These are phyloP conservation scores for Orobanche coerulescens DNA, from an alignment of 257 asterid genomes.

Conservation along the genomic window DNA sequence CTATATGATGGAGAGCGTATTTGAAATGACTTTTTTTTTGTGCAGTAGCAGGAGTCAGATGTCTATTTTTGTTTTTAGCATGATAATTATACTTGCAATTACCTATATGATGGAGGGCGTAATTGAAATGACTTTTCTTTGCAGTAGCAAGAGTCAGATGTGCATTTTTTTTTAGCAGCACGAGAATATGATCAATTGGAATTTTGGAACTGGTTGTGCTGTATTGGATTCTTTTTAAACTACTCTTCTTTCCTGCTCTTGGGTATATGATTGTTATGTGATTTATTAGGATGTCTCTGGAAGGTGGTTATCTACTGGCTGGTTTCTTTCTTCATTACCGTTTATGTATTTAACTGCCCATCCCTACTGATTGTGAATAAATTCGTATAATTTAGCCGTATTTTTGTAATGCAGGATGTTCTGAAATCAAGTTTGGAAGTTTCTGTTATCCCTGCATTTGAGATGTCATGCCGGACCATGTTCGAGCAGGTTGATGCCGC, in stretches of 20 bases:
- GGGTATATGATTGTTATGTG: neutral
- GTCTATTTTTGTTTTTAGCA: too few species aligned
- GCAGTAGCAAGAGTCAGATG: neutral
- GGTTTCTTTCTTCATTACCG: neutral
- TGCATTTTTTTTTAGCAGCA: neutral
- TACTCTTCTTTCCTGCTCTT: neutral
- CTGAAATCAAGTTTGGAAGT: conserved; percentile 74
- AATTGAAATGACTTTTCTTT: neutral
- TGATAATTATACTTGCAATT: too few species aligned
- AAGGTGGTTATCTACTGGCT: conserved; percentile 12
- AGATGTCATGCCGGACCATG: conserved; percentile 87
- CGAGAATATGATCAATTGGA: neutral
- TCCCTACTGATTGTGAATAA: neutral
- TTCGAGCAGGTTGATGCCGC: conserved; percentile 91
- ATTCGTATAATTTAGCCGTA: neutral
- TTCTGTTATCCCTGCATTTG: conserved; percentile 85
- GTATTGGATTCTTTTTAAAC: neutral
- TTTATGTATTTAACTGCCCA: neutral
- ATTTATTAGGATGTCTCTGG: neutral
- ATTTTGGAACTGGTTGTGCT: conserved; percentile 2
- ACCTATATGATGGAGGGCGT: neutral
- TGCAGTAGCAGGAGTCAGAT: neutral
- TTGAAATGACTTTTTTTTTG: neutral
- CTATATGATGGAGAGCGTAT: neutral
- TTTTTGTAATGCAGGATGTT: conserved; percentile 57